A percentile compares a stretch with the other conserved stretches of the same genome.
These are phyloP conservation scores for Huntiella bhutanensis DNA, from an alignment of 2,329 filamentous ascomycete genomes.

Conservation along the genomic window DNA sequence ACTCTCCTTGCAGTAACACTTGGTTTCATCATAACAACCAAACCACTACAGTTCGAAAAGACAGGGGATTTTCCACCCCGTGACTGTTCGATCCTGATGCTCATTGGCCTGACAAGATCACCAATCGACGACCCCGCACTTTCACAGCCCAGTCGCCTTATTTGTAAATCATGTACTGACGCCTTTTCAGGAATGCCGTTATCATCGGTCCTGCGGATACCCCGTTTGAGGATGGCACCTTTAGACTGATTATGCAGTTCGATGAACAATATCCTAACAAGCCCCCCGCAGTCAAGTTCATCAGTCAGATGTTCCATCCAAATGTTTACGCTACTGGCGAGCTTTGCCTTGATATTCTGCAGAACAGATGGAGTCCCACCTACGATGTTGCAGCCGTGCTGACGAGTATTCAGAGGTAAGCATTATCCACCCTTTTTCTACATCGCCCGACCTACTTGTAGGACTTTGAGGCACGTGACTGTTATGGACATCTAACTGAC, in stretches of 20 bases:
- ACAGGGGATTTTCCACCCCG: no score
- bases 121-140: no score
- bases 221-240: conserved; percentile 95
- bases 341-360: conserved; percentile 86
- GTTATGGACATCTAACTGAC: not conserved
- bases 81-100: no score
- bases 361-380: conserved; percentile 96
- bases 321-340: conserved; percentile 97
- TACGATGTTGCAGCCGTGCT: conserved; percentile 95
- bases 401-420: conserved; percentile 88
- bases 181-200: conserved; percentile 64
- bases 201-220: conserved; percentile 96
- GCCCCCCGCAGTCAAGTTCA: conserved; percentile 92
- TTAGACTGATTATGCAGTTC: conserved; percentile 95
- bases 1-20: no score
- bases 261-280: conserved; percentile 99
- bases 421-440: not conserved
- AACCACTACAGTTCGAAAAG: no score
- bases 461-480: not conserved
- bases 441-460: not conserved
- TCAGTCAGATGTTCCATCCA: conserved; percentile 97
- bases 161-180: conserved; percentile 1
- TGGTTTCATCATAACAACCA: no score
- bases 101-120: no score
- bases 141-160: no score